These are phyloP conservation scores for Rhodofomes roseus DNA, from an alignment of 1,284 basidiomycete genomes.

Conservation along the genomic window DNA sequence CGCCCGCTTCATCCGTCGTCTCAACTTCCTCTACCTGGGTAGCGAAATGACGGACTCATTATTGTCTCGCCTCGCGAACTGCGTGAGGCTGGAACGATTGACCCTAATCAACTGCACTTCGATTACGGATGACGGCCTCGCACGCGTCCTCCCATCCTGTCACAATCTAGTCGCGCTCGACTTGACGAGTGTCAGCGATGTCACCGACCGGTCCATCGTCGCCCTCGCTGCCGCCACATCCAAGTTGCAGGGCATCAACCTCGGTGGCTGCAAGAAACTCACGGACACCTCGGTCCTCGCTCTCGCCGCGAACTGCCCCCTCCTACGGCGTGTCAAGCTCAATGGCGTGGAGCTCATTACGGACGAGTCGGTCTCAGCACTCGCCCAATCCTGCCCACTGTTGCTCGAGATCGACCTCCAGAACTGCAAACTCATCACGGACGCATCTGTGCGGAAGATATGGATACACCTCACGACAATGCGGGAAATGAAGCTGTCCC, in stretches of 20 bases:
- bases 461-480: constrained; percentile 81
- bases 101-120: constrained; percentile 84
- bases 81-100: constrained; percentile 86
- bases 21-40: constrained; percentile 84
- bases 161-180: constrained; percentile 87
- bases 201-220: constrained; percentile 69
- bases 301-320: constrained; percentile 72
- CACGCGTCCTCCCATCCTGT: constrained; percentile 66
- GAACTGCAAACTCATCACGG: constrained; percentile 76
- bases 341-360: constrained; percentile 76
- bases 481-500: constrained; percentile 87
- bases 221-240: constrained; percentile 70
- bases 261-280: constrained; percentile 81
- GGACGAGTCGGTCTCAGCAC: constrained; percentile 72
- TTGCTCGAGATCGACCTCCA: constrained; percentile 95
- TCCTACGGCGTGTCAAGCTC: constrained; percentile 87
- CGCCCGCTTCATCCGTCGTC: constrained; percentile 81
- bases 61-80: constrained; percentile 71
- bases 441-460: constrained; percentile 77
- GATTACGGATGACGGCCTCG: constrained; percentile 69
- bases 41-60: constrained; percentile 76
- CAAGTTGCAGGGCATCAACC: constrained; percentile 89
- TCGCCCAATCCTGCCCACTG: constrained; percentile 83
- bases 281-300: constrained; percentile 78
- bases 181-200: constrained; percentile 70